Evolutionary conservation across 2,329 filamentous ascomycete genomes (phyloP).

Genomic region (Geosmithia flava): DNA sequence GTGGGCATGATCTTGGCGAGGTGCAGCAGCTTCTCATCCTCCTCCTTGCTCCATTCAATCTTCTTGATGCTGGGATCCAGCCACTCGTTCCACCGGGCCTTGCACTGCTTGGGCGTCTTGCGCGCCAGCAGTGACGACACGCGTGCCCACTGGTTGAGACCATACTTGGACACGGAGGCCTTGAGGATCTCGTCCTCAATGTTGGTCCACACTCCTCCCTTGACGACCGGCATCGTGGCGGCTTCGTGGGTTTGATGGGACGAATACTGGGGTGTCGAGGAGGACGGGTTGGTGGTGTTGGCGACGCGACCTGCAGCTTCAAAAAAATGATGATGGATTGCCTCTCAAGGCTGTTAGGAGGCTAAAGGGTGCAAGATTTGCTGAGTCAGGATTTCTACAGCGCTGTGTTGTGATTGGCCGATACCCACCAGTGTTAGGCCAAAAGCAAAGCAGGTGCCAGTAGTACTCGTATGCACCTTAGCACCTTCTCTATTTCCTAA

Average conservation of each 20-base stretch:
- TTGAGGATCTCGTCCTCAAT: slow-evolving; percentile 95
- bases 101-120: slow-evolving; percentile 98
- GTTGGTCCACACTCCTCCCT: slow-evolving; percentile 65
- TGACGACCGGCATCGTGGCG: slow-evolving; percentile 55
- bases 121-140: slow-evolving; percentile 93
- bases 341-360: neutral
- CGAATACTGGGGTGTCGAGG: neutral
- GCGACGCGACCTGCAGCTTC: neutral
- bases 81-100: slow-evolving; percentile 97
- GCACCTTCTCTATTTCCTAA: too few relatives aligned
- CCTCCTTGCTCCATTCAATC: slow-evolving; percentile 97
- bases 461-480: neutral
- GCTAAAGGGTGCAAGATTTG: neutral
- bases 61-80: slow-evolving; percentile 96
- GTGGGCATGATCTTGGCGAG: slow-evolving; percentile 97
- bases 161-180: slow-evolving; percentile 88
- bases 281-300: neutral
- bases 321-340: neutral
- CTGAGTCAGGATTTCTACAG: neutral
- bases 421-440: neutral
- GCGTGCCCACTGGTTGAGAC: slow-evolving; percentile 94
- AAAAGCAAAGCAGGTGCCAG: neutral
- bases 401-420: neutral
- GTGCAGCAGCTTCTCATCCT: slow-evolving; percentile 94
- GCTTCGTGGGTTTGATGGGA: neutral